These are phyloP conservation scores for Chlamydomonas sphaeroides DNA, from an alignment of 139 green algal genomes.

Conservation along the genomic window DNA sequence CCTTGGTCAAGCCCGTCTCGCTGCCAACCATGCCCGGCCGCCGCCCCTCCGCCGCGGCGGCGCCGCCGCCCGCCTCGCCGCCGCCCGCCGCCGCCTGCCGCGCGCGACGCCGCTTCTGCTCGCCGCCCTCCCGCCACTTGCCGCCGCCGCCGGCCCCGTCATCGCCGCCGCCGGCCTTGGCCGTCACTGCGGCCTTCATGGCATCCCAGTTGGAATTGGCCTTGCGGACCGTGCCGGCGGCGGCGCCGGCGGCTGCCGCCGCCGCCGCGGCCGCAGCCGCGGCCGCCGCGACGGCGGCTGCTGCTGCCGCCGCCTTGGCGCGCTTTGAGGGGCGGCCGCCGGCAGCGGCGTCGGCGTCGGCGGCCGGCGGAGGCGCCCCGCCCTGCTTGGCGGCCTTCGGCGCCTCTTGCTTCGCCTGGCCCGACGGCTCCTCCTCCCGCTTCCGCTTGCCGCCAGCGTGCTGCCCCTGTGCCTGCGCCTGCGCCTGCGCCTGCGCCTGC, in stretches of 20 bases:
- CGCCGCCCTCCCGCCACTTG: neutral
- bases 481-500: constrained; percentile 28
- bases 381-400: too few relatives aligned
- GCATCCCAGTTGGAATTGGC: constrained; percentile 14
- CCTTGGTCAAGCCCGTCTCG: constrained; percentile 13
- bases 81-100: neutral
- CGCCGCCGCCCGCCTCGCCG: neutral
- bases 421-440: too few relatives aligned
- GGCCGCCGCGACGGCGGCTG: neutral
- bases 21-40: constrained; percentile 1
- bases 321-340: neutral
- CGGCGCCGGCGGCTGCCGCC: neutral
- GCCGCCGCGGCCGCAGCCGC: neutral
- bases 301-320: too few relatives aligned
- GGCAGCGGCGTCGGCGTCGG: neutral
- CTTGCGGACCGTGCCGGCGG: neutral
- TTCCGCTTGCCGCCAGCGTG: too few relatives aligned
- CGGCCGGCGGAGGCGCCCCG: neutral
- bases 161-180: constrained; percentile 5
- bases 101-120: too few relatives aligned
- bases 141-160: neutral
- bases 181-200: neutral
- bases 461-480: neutral
- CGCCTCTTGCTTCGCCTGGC: too few relatives aligned
- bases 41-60: neutral